Percentiles rank a stretch among this genome's conserved stretches.
These are phyloP conservation scores for Alternaria arborescens DNA, from an alignment of 2,329 filamentous ascomycete species.

Conservation along the genomic window DNA sequence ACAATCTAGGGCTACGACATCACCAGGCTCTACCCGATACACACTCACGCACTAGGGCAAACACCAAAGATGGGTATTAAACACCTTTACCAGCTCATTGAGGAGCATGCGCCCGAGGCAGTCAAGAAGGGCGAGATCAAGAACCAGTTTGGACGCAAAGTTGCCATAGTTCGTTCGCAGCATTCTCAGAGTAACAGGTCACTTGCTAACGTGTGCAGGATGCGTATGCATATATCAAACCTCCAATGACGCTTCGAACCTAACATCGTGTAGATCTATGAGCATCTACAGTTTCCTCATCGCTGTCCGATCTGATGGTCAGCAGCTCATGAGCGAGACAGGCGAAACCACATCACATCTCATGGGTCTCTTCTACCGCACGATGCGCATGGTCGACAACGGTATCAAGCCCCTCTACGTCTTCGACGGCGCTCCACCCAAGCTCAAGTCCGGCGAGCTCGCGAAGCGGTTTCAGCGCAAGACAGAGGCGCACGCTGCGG, in stretches of 20 bases:
- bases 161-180: constrained; percentile 79
- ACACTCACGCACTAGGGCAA: neutral
- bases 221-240: constrained; percentile 50
- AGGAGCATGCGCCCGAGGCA: constrained; percentile 90
- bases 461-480: constrained; percentile 97
- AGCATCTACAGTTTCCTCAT: constrained; percentile 99
- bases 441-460: constrained; percentile 95
- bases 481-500: constrained; percentile 85
- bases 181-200: neutral
- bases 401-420: constrained; percentile 99
- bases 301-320: constrained; percentile 93
- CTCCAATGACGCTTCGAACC: neutral
- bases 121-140: constrained; percentile 98
- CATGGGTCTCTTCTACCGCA: constrained; percentile 99
- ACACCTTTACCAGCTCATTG: constrained; percentile 59
- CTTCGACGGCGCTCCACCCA: constrained; percentile 95
- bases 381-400: constrained; percentile 96
- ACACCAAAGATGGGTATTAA: constrained; percentile 51
- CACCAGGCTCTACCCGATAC: neutral
- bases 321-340: constrained; percentile 93
- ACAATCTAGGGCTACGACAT: neutral
- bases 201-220: constrained; percentile 51
- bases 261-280: constrained; percentile 74
- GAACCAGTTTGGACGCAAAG: constrained; percentile 97
- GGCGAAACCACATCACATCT: constrained; percentile 97